Conservation (phyloP, 2,329 filamentous ascomycete genomes). For the Drechslera avenae region DNA sequence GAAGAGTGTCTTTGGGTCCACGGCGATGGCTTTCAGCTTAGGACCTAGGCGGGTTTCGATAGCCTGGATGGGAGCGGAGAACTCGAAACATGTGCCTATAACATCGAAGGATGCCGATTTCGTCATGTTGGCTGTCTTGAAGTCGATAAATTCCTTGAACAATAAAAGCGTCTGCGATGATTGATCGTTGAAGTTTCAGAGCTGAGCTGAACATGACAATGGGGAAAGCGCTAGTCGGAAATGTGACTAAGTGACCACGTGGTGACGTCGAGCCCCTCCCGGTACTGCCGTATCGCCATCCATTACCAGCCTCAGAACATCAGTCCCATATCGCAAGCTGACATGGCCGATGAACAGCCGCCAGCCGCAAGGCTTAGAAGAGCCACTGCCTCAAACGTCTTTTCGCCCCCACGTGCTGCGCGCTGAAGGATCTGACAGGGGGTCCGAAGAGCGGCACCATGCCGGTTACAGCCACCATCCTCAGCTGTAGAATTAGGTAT, state of each 20-base stretch:
- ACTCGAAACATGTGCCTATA: slow-evolving; percentile 34
- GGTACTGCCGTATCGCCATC: background rate
- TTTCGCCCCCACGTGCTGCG: slow-evolving; percentile 8
- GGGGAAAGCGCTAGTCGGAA: too few species aligned
- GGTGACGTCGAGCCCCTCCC: slow-evolving; percentile 8
- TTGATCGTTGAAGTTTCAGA: background rate
- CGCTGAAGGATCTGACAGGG: background rate
- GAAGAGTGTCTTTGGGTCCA: slow-evolving; percentile 32
- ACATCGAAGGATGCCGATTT: slow-evolving; percentile 34
- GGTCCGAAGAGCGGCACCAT: slow-evolving; percentile 1
- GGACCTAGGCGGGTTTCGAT: slow-evolving; percentile 24
- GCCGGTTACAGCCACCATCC: slow-evolving; percentile 5
- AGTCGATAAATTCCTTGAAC: too few species aligned
- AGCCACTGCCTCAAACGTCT: slow-evolving; percentile 2
- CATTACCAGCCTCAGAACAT: background rate
- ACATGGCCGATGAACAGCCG: background rate
- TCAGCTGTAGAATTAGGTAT: slow-evolving; percentile 10
- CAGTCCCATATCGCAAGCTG: background rate
- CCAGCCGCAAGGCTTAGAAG: background rate
- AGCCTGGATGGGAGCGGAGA: slow-evolving; percentile 21
- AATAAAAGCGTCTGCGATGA: background rate
- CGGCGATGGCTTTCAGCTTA: slow-evolving; percentile 16
- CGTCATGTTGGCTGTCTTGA: slow-evolving; percentile 9
- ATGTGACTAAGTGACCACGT: too few species aligned
- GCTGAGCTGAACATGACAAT: too few species aligned